Percentiles rank a stretch among this genome's conserved stretches.
These are phyloP conservation scores for Blastomyces silverae DNA, from an alignment of 2,329 filamentous ascomycete species.

Conservation along the genomic window DNA sequence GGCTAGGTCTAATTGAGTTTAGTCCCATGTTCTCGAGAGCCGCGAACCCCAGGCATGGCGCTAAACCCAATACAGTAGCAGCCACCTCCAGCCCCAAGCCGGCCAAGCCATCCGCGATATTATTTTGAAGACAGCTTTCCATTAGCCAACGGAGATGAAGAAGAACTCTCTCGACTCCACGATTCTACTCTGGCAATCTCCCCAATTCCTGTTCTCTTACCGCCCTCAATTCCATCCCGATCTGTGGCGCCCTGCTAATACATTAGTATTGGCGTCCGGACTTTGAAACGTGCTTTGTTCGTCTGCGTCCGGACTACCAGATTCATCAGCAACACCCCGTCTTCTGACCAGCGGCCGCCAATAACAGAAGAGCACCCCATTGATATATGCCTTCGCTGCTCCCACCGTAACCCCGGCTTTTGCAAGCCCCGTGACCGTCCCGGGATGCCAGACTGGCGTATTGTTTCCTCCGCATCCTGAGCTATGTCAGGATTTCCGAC, in stretches of 20 bases:
- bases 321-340: neutral
- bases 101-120: neutral
- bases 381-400: conserved; percentile 14
- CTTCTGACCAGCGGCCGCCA: neutral
- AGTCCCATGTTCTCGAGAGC: neutral
- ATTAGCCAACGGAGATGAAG: neutral
- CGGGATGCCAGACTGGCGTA: conserved; percentile 17
- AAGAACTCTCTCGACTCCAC: neutral
- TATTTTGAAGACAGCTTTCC: neutral
- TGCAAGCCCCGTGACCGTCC: conserved; percentile 8
- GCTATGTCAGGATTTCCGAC: conserved; percentile 56
- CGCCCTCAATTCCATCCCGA: neutral
- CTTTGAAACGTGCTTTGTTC: neutral
- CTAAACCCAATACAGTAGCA: neutral
- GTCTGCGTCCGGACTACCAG: neutral
- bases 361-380: neutral
- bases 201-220: neutral
- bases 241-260: too few relatives aligned
- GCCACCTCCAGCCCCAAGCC: neutral
- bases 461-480: conserved; percentile 35
- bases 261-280: neutral
- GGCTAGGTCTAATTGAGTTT: too few relatives aligned
- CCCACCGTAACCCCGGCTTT: conserved; percentile 7
- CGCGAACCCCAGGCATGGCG: neutral
- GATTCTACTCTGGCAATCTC: neutral